Evolutionary conservation across 176 grass and related monocot genomes (phyloP).

Genomic region (Pontederia paniculata): DNA sequence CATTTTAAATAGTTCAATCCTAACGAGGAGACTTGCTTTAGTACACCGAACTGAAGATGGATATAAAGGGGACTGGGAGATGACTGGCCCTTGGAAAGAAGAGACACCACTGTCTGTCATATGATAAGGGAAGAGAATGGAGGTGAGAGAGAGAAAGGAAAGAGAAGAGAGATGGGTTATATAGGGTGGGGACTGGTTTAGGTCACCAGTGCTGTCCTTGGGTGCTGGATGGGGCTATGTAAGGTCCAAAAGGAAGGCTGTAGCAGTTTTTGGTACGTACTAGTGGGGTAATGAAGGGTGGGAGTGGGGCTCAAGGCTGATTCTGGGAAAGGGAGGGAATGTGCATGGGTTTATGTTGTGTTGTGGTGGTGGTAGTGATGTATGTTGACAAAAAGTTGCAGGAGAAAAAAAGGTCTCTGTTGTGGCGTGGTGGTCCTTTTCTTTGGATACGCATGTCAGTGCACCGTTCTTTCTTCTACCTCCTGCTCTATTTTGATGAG

Average conservation of each 20-base stretch:
- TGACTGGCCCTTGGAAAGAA: neutral
- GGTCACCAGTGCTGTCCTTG: neutral
- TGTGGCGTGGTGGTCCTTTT: no score
- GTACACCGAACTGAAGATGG: no score
- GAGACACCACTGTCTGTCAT: neutral
- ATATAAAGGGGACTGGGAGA: no score
- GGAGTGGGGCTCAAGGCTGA: conserved; percentile 65
- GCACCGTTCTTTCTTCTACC: no score
- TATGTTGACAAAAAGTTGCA: neutral
- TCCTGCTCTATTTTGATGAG: no score
- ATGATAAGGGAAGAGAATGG: neutral
- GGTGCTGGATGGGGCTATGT: neutral
- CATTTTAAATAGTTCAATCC: no score
- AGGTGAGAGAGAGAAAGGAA: neutral
- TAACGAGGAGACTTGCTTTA: no score
- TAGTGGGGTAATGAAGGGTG: conserved; percentile 14
- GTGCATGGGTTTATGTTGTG: neutral
- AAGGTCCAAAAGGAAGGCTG: neutral
- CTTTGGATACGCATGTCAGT: no score
- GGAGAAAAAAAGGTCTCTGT: no score
- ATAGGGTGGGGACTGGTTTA: no score
- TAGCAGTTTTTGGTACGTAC: neutral
- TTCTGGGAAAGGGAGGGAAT: conserved; percentile 5
- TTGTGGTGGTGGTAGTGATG: no score
- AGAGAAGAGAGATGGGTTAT: neutral